phyloP scores from a whole-genome alignment of 495 filamentous ascomycete species.

The Gamarada debralockiae region DNA sequence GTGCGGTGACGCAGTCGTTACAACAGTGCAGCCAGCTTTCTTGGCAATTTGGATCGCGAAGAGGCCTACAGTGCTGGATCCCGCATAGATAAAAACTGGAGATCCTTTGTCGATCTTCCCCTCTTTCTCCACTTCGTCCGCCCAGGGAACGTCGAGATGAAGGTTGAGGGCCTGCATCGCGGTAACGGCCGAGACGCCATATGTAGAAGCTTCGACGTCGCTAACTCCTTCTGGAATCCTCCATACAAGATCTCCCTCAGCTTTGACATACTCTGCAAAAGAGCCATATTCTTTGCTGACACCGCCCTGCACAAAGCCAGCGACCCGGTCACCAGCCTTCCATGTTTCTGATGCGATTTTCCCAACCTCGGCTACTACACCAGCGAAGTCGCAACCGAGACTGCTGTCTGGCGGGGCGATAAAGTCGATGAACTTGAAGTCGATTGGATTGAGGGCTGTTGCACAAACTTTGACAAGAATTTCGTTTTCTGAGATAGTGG shows the following conservation, averaged over 20 bases:
- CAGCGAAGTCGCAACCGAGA: conserved; percentile 52
- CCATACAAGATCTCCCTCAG: conserved; percentile 11
- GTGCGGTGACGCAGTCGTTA: conserved; percentile 30
- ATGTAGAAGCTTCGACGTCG: conserved; percentile 33
- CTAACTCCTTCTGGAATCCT: conserved; percentile 34
- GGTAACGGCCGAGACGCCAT: conserved; percentile 37
- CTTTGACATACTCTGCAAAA: conserved; percentile 11
- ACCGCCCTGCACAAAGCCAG: conserved; percentile 9
- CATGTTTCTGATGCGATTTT: conserved; percentile 37
- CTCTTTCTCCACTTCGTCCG: not conserved
- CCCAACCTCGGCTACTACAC: conserved; percentile 49
- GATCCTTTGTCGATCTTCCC: not conserved
- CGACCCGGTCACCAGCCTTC: conserved; percentile 38
- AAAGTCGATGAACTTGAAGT: conserved; percentile 11
- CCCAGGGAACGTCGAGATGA: conserved; percentile 1
- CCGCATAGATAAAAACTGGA: conserved; percentile 13
- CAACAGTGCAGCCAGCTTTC: conserved; percentile 21
- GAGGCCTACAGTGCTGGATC: conserved; percentile 12
- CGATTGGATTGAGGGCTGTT: conserved; percentile 21
- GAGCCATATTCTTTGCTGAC: conserved; percentile 6
- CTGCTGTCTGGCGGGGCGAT: conserved; percentile 13
- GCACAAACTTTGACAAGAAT: conserved; percentile 13
- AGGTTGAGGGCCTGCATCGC: conserved; percentile 36
- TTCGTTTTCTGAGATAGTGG: conserved; percentile 7
- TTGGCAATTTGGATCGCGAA: conserved; percentile 42